Conservation (phyloP, 2,329 filamentous ascomycete genomes). For the Cladosporium sp. region DNA sequence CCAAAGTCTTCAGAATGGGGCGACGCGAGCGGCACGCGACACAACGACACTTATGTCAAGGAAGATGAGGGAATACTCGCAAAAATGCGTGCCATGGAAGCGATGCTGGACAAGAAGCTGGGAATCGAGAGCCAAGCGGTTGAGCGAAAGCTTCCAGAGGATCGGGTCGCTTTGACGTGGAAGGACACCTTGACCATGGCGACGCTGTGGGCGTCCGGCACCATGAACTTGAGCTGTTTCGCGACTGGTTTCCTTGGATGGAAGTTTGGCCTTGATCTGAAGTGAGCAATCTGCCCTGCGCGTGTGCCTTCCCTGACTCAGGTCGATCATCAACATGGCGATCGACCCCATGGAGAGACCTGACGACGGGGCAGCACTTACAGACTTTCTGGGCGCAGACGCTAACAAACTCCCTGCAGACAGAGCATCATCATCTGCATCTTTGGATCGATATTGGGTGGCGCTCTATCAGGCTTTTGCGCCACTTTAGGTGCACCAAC, state of each 20-base stretch:
- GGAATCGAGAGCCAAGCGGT: conserved; percentile 53
- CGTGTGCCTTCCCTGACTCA: background rate
- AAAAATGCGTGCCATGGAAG: conserved; percentile 42
- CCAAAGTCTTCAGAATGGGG: conserved; percentile 16
- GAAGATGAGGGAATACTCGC: conserved; percentile 33
- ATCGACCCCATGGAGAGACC: background rate
- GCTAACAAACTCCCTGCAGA: conserved; percentile 20
- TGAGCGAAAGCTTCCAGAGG: conserved; percentile 48
- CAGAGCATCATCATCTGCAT: conserved; percentile 41
- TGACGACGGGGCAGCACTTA: background rate
- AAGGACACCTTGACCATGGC: conserved; percentile 38
- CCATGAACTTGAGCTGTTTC: conserved; percentile 41
- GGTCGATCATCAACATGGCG: background rate
- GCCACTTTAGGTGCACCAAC: conserved; percentile 39
- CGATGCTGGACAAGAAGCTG: conserved; percentile 48
- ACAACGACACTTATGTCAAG: background rate
- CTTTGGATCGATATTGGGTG: conserved; percentile 38
- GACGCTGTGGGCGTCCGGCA: conserved; percentile 40
- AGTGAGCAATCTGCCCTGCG: conserved; percentile 20
- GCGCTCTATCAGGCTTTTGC: conserved; percentile 37
- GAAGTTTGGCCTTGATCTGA: conserved; percentile 51
- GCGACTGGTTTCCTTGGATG: conserved; percentile 50
- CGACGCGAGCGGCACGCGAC: background rate
- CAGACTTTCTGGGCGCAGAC: conserved; percentile 1
- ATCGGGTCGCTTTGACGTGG: conserved; percentile 47